Conservation (phyloP, 2,329 filamentous ascomycete genomes). For the Aspergillus tanneri region DNA sequence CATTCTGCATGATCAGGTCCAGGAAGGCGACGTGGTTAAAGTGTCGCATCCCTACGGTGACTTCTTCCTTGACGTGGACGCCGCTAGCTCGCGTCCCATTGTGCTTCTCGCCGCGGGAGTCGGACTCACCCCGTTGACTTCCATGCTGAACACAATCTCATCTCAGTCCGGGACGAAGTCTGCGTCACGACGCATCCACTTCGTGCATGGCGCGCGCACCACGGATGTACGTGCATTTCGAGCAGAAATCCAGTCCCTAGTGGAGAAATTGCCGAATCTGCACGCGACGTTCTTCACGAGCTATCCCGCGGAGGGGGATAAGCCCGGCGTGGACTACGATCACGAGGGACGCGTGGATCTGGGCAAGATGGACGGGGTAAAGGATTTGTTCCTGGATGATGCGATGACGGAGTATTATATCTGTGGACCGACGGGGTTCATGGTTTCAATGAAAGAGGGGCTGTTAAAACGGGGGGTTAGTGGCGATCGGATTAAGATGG, state of each 20-base stretch:
- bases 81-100: conserved; percentile 47
- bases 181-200: conserved; percentile 53
- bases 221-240: conserved; percentile 53
- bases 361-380: conserved; percentile 52
- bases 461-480: conserved; percentile 59
- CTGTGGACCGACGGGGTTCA: conserved; percentile 70
- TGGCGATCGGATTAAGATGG: conserved; percentile 61
- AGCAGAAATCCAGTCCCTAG: conserved; percentile 51
- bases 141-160: conserved; percentile 63
- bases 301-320: conserved; percentile 47
- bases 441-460: conserved; percentile 58
- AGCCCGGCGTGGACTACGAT: conserved; percentile 59
- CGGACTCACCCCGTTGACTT: conserved; percentile 59
- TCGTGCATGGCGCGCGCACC: conserved; percentile 59
- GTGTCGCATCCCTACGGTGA: conserved; percentile 67
- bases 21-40: conserved; percentile 61
- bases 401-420: conserved; percentile 64
- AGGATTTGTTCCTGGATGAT: conserved; percentile 58
- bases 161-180: conserved; percentile 43
- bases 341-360: conserved; percentile 60
- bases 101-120: conserved; percentile 64
- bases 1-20: conserved; percentile 62
- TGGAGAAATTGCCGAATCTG: conserved; percentile 48
- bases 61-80: conserved; percentile 53
- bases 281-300: conserved; percentile 60